These are phyloP conservation scores for Symbiodinium natans DNA, from an alignment of 73 alveolate genomes.

Conservation along the genomic window DNA sequence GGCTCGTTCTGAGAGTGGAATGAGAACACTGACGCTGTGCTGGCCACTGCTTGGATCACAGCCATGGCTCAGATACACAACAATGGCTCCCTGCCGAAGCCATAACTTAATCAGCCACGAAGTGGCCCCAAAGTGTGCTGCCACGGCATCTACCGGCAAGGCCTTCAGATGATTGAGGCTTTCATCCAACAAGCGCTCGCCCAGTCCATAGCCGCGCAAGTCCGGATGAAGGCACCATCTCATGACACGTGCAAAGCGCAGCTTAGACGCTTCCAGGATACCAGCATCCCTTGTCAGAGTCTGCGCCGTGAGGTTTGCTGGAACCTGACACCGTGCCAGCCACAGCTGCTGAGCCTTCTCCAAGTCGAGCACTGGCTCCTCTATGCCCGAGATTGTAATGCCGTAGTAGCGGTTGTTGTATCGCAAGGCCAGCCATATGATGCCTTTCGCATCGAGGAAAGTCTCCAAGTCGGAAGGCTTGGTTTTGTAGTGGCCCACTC, in stretches of 20 bases:
- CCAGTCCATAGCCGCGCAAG: constrained; percentile 46
- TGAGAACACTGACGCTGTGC: constrained; percentile 60
- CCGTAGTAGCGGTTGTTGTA: not conserved
- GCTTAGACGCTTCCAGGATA: constrained; percentile 28
- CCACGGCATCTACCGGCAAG: constrained; percentile 49
- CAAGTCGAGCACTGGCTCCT: constrained; percentile 31
- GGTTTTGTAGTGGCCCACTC: constrained; percentile 78
- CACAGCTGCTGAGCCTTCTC: constrained; percentile 44
- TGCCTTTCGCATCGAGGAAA: constrained; percentile 50
- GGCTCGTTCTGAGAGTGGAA: constrained; percentile 1
- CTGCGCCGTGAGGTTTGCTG: constrained; percentile 59
- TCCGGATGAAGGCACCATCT: constrained; percentile 72
- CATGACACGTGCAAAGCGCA: constrained; percentile 70
- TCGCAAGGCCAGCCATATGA: constrained; percentile 39
- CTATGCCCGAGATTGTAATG: constrained; percentile 68
- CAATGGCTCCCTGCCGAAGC: constrained; percentile 32
- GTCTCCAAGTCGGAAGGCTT: constrained; percentile 77
- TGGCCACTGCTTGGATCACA: constrained; percentile 92
- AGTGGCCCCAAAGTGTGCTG: constrained; percentile 72
- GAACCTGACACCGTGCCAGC: constrained; percentile 55
- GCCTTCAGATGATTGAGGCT: constrained; percentile 31
- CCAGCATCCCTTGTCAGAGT: constrained; percentile 75
- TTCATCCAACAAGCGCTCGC: constrained; percentile 36
- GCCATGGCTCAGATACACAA: constrained; percentile 61
- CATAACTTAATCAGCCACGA: constrained; percentile 75